A percentile compares a stretch with the other conserved stretches of the same genome.
Evolutionary conservation across 257 asterid genomes (phyloP).

Genomic region (Nicotiana tomentosiformis): DNA sequence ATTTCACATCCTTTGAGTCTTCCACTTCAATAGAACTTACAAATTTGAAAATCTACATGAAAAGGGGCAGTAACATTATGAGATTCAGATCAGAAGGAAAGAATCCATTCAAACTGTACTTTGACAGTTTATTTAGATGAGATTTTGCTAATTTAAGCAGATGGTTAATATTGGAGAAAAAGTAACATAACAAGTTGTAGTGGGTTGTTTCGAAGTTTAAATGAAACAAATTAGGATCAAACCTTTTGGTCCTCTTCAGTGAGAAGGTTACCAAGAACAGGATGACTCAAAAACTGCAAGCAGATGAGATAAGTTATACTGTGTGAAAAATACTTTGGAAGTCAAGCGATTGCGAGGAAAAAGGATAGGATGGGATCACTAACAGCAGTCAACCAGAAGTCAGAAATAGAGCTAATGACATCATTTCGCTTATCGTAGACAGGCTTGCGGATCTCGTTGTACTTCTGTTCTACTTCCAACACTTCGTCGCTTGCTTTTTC

Average conservation of each 20-base stretch:
- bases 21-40: constrained; percentile 82
- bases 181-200: background rate
- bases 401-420: constrained; percentile 69
- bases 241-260: constrained; percentile 75
- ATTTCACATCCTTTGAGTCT: constrained; percentile 87
- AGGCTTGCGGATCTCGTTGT: constrained; percentile 84
- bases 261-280: constrained; percentile 79
- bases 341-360: background rate
- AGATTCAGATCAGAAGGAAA: background rate
- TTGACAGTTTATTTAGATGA: background rate
- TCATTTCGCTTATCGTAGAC: constrained; percentile 79
- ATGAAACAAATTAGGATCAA: background rate
- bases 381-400: constrained; percentile 97
- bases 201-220: background rate
- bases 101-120: background rate
- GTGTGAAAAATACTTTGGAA: background rate
- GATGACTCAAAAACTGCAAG: constrained; percentile 88
- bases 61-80: background rate
- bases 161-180: background rate
- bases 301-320: background rate
- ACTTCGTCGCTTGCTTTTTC: constrained; percentile 96
- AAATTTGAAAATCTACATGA: constrained; percentile 70
- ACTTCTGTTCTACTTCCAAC: constrained; percentile 87
- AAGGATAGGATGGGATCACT: constrained; percentile 29
- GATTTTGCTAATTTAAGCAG: background rate